These are phyloP conservation scores for Globisporangium iwayamae DNA, from an alignment of 352 stramenopile genomes.

Conservation along the genomic window DNA sequence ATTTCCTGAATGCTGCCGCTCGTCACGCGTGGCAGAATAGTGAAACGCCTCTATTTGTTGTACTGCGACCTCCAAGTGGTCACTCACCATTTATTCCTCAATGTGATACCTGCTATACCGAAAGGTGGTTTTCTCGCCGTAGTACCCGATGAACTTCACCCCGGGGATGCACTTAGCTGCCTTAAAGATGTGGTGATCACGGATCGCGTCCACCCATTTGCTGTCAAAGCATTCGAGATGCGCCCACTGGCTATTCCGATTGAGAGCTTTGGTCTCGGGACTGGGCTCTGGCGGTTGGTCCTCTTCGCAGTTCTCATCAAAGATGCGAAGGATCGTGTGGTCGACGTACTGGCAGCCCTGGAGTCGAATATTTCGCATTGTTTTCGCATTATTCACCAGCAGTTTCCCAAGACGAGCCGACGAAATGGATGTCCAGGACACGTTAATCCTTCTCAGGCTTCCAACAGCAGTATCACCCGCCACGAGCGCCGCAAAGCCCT, in stretches of 20 bases:
- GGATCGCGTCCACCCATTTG: constrained; percentile 22
- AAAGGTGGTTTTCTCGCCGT: constrained; percentile 16
- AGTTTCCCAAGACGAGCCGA: neutral
- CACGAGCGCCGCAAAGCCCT: constrained; percentile 17
- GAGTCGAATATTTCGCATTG: constrained; percentile 15
- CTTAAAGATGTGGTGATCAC: constrained; percentile 16
- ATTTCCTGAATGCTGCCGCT: neutral
- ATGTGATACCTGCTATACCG: neutral
- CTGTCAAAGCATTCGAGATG: constrained; percentile 21
- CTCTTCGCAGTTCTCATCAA: constrained; percentile 4
- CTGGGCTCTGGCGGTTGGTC: neutral
- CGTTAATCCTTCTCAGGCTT: constrained; percentile 20
- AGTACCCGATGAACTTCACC: constrained; percentile 20
- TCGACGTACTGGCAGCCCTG: constrained; percentile 21
- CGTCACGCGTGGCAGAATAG: neutral
- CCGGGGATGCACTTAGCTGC: neutral
- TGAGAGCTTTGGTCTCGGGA: neutral
- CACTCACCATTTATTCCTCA: neutral
- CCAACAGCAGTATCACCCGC: neutral
- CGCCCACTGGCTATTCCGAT: constrained; percentile 9
- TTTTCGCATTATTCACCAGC: constrained; percentile 7
- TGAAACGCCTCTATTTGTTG: neutral
- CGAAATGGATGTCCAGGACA: constrained; percentile 22
- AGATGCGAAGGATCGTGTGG: constrained; percentile 11
- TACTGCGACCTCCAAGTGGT: neutral